Conservation (phyloP, 495 filamentous ascomycete species). For the Rhypophila decipiens region DNA sequence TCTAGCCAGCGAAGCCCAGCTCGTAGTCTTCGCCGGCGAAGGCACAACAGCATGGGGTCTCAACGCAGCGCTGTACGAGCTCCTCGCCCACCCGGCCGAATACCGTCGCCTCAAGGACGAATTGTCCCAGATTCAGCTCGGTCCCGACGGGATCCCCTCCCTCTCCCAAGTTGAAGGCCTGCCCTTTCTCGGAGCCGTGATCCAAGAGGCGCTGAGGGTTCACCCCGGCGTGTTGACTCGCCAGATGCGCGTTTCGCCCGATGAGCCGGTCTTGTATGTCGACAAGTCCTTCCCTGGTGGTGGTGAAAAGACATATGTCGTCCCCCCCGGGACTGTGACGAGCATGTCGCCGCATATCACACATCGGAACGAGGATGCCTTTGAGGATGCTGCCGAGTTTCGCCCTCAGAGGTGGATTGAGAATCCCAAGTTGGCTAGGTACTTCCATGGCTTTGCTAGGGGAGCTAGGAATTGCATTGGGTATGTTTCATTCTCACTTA, state of each 20-base stretch:
- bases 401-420: conserved; percentile 10
- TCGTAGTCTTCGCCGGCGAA: conserved; percentile 6
- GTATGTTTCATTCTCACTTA: not conserved
- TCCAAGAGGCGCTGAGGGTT: conserved; percentile 8
- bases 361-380: conserved; percentile 1
- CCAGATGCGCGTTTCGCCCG: conserved; percentile 5
- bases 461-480: conserved; percentile 8
- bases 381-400: conserved; percentile 5
- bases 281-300: not conserved
- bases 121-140: not conserved
- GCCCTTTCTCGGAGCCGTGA: conserved; percentile 7
- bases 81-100: not conserved
- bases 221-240: conserved; percentile 6
- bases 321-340: conserved; percentile 4
- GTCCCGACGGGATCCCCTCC: not conserved
- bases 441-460: conserved; percentile 4
- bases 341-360: conserved; percentile 3
- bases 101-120: not conserved
- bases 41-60: conserved; percentile 1
- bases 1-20: conserved; percentile 1
- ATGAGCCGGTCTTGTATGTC: conserved; percentile 2
- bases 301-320: not conserved
- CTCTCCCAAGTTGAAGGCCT: conserved; percentile 3
- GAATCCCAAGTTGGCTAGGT: conserved; percentile 1
- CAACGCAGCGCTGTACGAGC: not conserved